These are phyloP conservation scores for Rhodomyrtus psidioides DNA, from an alignment of 441 rosid genomes.

Conservation along the genomic window DNA sequence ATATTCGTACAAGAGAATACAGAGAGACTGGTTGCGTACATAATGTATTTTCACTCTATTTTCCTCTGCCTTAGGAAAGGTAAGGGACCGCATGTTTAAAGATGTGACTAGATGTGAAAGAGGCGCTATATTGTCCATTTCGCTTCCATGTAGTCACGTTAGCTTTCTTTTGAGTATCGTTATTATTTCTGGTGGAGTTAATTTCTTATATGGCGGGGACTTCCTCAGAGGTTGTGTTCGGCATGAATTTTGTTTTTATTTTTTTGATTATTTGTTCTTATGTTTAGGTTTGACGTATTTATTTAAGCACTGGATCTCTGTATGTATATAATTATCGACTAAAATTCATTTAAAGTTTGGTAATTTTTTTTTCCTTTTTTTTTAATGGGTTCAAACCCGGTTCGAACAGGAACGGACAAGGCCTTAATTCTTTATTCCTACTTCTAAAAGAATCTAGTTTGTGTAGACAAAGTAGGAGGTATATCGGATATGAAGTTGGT, in stretches of 20 bases:
- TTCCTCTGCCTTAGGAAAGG: not conserved
- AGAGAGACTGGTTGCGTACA: not conserved
- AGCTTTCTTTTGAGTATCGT: not conserved
- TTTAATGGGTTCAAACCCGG: not conserved
- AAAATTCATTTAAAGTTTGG: not conserved
- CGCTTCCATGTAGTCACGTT: not conserved
- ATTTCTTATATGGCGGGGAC: not conserved
- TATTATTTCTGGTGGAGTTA: not conserved
- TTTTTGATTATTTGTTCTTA: not conserved
- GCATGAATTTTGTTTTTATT: not conserved
- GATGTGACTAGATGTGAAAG: not conserved
- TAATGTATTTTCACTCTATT: not conserved
- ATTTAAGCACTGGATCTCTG: not conserved
- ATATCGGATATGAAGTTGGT: not conserved
- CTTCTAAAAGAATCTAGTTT: not conserved
- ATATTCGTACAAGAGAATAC: not conserved
- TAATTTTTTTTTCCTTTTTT: not conserved
- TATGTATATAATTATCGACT: not conserved
- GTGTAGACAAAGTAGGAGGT: not conserved
- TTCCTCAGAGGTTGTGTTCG: not conserved
- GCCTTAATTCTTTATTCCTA: not conserved
- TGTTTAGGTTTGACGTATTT: not conserved
- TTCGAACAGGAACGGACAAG: not conserved
- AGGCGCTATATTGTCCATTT: not conserved
- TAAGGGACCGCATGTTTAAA: not conserved